These are phyloP conservation scores for Mrakiaceae sp. DNA, from an alignment of 1,284 basidiomycete species.

Conservation along the genomic window DNA sequence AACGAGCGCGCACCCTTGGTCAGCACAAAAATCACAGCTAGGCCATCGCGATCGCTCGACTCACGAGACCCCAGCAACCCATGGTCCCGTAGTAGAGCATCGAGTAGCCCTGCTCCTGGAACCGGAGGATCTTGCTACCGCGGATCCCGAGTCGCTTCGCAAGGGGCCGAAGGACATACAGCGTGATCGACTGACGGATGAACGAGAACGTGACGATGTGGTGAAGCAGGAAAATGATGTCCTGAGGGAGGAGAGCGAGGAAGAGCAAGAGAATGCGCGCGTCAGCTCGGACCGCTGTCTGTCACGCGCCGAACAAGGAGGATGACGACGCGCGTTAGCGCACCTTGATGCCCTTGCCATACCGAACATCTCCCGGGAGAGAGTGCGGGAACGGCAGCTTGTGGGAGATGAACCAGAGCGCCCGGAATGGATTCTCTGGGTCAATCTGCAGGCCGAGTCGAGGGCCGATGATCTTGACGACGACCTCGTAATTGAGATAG, in stretches of 20 bases:
- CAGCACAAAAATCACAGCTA: too few species aligned
- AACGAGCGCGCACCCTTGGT: too few species aligned
- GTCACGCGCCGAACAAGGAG: constrained; percentile 74
- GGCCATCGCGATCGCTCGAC: constrained; percentile 27
- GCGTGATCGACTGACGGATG: constrained; percentile 64
- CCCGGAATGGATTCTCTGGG: constrained; percentile 60
- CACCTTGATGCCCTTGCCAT: constrained; percentile 55
- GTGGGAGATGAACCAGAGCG: constrained; percentile 67
- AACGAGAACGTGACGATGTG: constrained; percentile 88
- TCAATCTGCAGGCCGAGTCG: constrained; percentile 20
- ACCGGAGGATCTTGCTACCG: constrained; percentile 60
- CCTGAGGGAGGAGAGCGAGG: constrained; percentile 35
- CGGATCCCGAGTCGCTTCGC: constrained; percentile 61
- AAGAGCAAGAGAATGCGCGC: not conserved
- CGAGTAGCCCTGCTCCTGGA: constrained; percentile 84
- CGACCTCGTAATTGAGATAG: constrained; percentile 58
- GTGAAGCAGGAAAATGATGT: constrained; percentile 73
- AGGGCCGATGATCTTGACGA: constrained; percentile 24
- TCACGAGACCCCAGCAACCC: constrained; percentile 63
- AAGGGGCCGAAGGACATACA: constrained; percentile 59
- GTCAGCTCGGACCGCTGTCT: constrained; percentile 2
- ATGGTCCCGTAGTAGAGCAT: constrained; percentile 64
- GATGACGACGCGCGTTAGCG: constrained; percentile 48
- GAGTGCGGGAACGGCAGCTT: constrained; percentile 41
- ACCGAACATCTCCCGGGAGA: constrained; percentile 45